phyloP scores from a whole-genome alignment of 306 rosid species.

The Vigna reflexopilosa region DNA sequence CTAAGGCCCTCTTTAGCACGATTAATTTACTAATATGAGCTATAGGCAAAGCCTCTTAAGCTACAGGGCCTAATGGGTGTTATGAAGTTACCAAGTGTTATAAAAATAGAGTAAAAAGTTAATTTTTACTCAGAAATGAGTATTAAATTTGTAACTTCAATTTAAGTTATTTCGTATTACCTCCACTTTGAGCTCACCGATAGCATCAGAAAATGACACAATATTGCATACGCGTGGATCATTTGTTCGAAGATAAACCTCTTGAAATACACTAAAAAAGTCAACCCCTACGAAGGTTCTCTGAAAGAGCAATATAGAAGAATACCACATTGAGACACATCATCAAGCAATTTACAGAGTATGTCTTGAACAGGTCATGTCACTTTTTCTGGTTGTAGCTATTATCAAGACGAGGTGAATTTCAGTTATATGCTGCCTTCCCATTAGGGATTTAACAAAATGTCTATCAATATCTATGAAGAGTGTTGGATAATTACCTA shows the following conservation, averaged over 20 bases:
- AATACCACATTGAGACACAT: slow-evolving; percentile 42
- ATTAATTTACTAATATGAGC: slow-evolving; percentile 5
- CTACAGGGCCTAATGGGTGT: slow-evolving; percentile 11
- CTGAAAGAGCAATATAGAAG: slow-evolving; percentile 55
- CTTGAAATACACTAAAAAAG: slow-evolving; percentile 87
- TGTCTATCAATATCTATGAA: slow-evolving; percentile 8
- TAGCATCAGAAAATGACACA: slow-evolving; percentile 86
- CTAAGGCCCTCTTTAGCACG: slow-evolving; percentile 1
- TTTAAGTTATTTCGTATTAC: slow-evolving; percentile 53
- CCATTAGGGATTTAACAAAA: background rate
- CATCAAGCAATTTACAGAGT: slow-evolving; percentile 32
- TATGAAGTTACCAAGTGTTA: background rate
- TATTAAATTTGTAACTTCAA: slow-evolving; percentile 39
- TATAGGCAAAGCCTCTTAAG: slow-evolving; percentile 6
- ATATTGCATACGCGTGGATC: slow-evolving; percentile 89
- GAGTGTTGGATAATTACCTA: background rate
- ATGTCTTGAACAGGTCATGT: slow-evolving; percentile 32
- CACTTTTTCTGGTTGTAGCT: background rate
- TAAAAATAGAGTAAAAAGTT: slow-evolving; percentile 15
- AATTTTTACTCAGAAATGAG: slow-evolving; percentile 18
- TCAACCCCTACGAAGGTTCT: slow-evolving; percentile 98
- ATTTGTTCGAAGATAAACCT: slow-evolving; percentile 78
- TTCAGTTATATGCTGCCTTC: slow-evolving; percentile 28
- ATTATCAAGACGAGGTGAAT: slow-evolving; percentile 27
- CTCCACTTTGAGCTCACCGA: slow-evolving; percentile 99